These are phyloP conservation scores for Mycena sanguinolenta DNA, from an alignment of 768 basidiomycete genomes.

Conservation along the genomic window DNA sequence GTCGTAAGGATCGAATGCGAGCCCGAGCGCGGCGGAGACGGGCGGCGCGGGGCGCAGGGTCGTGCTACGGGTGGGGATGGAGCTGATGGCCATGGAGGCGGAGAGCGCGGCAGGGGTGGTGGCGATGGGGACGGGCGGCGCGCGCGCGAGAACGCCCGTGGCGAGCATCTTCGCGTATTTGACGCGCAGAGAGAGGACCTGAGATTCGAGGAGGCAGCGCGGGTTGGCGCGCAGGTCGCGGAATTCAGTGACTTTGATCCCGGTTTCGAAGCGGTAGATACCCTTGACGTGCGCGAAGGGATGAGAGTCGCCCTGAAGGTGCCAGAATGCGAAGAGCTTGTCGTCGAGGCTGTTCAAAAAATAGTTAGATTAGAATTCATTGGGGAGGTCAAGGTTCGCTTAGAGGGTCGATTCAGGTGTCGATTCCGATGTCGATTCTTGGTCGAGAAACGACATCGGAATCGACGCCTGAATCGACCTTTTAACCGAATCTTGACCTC, in stretches of 20 bases:
- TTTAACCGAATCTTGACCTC: no score
- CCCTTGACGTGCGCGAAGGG: constrained; percentile 87
- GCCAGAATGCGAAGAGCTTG: constrained; percentile 92
- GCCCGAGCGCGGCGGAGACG: constrained; percentile 63
- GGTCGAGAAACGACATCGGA: no score
- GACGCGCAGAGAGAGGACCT: constrained; percentile 84
- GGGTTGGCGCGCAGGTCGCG: constrained; percentile 91
- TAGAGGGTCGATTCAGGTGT: no score
- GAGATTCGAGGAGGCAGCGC: constrained; percentile 86
- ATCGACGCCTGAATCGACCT: no score
- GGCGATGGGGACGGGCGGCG: constrained; percentile 35
- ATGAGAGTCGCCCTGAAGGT: constrained; percentile 82
- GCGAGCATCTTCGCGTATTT: constrained; percentile 83
- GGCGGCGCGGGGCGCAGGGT: constrained; percentile 44
- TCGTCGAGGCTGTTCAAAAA: constrained; percentile 77
- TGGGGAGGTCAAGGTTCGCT: no score
- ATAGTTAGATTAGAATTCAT: constrained; percentile 8
- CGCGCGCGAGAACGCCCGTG: constrained; percentile 70
- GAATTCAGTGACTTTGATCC: constrained; percentile 90
- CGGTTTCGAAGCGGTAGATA: constrained; percentile 89
- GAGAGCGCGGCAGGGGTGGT: constrained; percentile 21
- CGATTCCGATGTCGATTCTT: no score
- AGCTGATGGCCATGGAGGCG: constrained; percentile 44
- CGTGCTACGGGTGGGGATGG: constrained; percentile 48
- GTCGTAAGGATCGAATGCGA: constrained; percentile 87